phyloP scores from a whole-genome alignment of 495 filamentous ascomycete genomes.

The Tuber indicum region DNA sequence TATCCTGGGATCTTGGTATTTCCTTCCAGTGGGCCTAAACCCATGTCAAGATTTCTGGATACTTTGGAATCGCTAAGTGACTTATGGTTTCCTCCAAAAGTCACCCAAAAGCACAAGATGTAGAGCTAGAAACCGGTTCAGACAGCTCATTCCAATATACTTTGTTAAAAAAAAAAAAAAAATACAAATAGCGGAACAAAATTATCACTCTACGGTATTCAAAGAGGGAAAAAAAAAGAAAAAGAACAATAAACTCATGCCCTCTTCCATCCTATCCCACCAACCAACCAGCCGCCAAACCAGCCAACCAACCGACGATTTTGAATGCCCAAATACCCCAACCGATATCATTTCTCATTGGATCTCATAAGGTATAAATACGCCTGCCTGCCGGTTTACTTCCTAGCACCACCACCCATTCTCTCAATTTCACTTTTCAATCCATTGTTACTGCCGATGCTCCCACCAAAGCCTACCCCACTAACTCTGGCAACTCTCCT shows the following conservation, averaged over 20 bases:
- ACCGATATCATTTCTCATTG: slow-evolving; percentile 1
- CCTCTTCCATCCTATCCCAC: background rate
- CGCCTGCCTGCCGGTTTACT: background rate
- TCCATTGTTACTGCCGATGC: slow-evolving; percentile 25
- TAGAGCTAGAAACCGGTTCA: background rate
- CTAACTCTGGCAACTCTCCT: slow-evolving; percentile 30
- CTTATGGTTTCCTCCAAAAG: no score
- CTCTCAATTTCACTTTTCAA: slow-evolving; percentile 32
- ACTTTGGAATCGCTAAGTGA: no score
- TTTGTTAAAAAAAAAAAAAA: background rate
- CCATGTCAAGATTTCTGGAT: no score
- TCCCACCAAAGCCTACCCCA: slow-evolving; percentile 26
- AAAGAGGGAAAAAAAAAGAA: background rate
- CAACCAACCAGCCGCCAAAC: background rate
- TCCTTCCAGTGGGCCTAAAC: no score
- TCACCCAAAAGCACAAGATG: background rate
- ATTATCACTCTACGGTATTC: background rate
- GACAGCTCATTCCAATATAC: background rate
- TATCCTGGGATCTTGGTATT: no score
- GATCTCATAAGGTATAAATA: background rate
- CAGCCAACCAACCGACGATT: background rate
- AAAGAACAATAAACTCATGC: background rate
- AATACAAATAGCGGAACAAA: background rate
- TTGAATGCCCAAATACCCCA: background rate
- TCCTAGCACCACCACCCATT: slow-evolving; percentile 24